Base-by-base conservation (phyloP, 768 basidiomycete species). In the Ephemerocybe angulata region DNA sequence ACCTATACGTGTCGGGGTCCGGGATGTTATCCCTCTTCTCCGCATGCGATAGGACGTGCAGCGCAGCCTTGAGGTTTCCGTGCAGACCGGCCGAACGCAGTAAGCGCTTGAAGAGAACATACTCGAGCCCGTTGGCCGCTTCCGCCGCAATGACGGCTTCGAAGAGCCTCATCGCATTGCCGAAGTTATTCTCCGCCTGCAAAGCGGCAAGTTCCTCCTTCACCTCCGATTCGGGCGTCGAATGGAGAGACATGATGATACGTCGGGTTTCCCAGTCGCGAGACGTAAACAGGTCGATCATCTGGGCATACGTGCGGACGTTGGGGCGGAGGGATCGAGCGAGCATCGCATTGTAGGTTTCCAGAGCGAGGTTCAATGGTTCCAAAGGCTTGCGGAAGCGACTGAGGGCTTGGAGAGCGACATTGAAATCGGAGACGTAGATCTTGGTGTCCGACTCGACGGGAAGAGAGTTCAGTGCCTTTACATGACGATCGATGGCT, bases 321-420 rank as follows among this genome's bases (percentile, higher is more conserved):
- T 85, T 86, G 8, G 94, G 92, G 0, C 79, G 62, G 3, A 93
- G 65, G 1, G 81, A 79, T 28, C 71, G 75, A 25, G 76, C 70
- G 54, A 93, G 70, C 77, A 95, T 83, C 46, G 82, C 75, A 58
- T 90, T 81, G 72, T 94, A 95, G 2, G 84, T 77, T 47, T 84
- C 80, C 51, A 88, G 66, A 33, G 92, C 69, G 38, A 77, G 64
- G 0, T 76, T 68, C 28, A 90, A 75, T 5, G 84, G 81, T 57
- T 81, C 80, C 7, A 84, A 84, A 10, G 64, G 53, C 17, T 53
- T 41, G 60, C 85, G 77, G 49, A 77, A 71, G 29, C 68, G 63
- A 33, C 74, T 62, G 2, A 93, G 68, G 0, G 81, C 83, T 1
- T 74, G 64, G 21, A 93, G 69, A 4, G 84, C 84, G 30, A 73